Evolutionary conservation across 139 green algal genomes (phyloP), one percentile per base, ranked within the genome.

Genomic region (Chlamydomonas incerta): DNA sequence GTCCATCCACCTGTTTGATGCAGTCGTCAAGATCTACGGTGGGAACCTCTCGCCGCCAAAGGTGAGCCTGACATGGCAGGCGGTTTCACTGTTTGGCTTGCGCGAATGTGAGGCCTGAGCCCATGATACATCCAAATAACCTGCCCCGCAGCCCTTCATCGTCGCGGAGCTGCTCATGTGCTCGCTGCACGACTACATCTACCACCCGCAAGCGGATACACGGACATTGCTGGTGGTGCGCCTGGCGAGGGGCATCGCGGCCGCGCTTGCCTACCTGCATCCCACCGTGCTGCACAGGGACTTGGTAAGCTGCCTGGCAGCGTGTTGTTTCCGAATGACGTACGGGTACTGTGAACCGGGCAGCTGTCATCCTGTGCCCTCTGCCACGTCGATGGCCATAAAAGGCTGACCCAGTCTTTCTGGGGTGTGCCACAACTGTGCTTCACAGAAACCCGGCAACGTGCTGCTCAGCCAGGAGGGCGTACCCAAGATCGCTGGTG

Each of bases 381-480:
- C n/a, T n/a, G n/a, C n/a, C n/a, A n/a, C n/a, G n/a, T n/a, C n/a
- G n/a, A n/a, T n/a, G n/a, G n/a, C n/a, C n/a, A n/a, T n/a, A n/a
- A n/a, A n/a, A n/a, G n/a, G n/a, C n/a, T n/a, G n/a, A n/a, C n/a
- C n/a, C n/a, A n/a, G n/a, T n/a, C n/a, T n/a, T n/a, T n/a, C n/a
- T n/a, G n/a, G n/a, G n/a, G n/a, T n/a, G n/a, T n/a, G n/a, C n/a
- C n/a, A n/a, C n/a, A n/a, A n/a, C n/a, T n/a, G n/a, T n/a, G n/a
- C n/a, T n/a, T n/a, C 41, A 50, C 41, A 50, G 41, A 81, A 81
- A 57, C 74, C 74, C 33, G 55, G 74, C 17, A 81, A 81, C 55
- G 55, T 81, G 58, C 83, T 94, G 57, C 85, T 95, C 31, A 88
- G 81, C 26, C 88, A 93, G 67, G 92, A 93, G 73, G 92, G 92